A percentile compares a stretch with the other conserved stretches of the same genome.
These are phyloP conservation scores for Pythium monospermum DNA, from an alignment of 352 stramenopile species.

Conservation along the genomic window DNA sequence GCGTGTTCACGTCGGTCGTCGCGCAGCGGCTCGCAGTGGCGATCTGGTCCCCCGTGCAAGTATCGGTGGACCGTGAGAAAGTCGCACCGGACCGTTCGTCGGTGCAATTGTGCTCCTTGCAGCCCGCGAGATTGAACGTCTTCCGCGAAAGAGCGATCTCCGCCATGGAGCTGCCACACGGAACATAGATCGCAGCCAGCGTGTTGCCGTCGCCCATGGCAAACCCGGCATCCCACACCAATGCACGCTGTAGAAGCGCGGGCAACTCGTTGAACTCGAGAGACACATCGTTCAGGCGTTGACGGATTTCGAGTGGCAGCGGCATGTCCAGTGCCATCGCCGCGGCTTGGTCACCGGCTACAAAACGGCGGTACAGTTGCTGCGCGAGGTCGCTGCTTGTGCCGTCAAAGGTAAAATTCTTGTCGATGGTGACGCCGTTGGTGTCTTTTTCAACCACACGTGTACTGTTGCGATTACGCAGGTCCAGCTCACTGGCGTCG, in stretches of 20 bases:
- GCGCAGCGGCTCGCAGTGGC: conserved; percentile 10
- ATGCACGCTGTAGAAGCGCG: conserved; percentile 24
- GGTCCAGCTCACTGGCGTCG: background rate
- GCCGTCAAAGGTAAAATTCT: conserved; percentile 19
- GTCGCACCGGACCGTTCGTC: background rate
- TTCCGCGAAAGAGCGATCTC: conserved; percentile 20
- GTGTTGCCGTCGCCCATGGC: conserved; percentile 12
- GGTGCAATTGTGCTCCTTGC: conserved; percentile 11
- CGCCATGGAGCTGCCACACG: conserved; percentile 26
- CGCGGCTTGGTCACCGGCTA: conserved; percentile 6
- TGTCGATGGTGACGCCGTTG: conserved; percentile 11
- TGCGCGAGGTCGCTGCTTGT: conserved; percentile 25
- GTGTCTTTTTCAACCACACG: conserved; percentile 6
- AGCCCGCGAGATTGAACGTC: conserved; percentile 9
- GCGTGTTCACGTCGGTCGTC: conserved; percentile 5
- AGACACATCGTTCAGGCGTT: conserved; percentile 14
- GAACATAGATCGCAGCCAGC: conserved; percentile 16
- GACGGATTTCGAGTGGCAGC: conserved; percentile 17
- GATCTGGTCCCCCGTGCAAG: conserved; percentile 15
- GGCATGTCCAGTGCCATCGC: background rate
- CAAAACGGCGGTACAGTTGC: conserved; percentile 26
- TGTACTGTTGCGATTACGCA: background rate
- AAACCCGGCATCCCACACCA: conserved; percentile 37
- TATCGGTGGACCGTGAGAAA: conserved; percentile 1
- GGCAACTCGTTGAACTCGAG: conserved; percentile 24